Evolutionary conservation across 2,329 filamentous ascomycete species (phyloP).

Genomic region (Cytospora schulzeri): DNA sequence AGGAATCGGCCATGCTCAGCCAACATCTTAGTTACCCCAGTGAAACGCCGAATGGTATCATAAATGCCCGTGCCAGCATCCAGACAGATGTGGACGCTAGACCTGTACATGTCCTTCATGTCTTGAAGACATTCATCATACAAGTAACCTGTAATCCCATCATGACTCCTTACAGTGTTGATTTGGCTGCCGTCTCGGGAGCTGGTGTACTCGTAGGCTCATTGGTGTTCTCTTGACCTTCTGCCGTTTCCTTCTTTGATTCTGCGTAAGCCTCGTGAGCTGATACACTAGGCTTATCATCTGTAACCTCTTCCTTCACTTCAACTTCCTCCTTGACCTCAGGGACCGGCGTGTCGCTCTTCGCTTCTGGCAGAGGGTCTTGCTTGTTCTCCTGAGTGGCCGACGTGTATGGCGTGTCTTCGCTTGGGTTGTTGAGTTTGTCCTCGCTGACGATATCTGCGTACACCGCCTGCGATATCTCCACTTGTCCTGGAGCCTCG

Average conservation of each 20-base stretch:
- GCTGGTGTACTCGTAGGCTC: neutral
- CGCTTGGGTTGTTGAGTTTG: neutral
- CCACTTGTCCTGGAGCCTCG: neutral
- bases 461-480: conserved; percentile 7
- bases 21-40: neutral
- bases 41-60: conserved; percentile 22
- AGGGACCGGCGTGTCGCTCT: neutral
- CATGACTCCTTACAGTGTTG: conserved; percentile 4
- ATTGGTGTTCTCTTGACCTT: neutral
- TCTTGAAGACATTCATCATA: neutral
- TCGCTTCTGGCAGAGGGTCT: neutral
- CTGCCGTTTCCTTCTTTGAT: neutral
- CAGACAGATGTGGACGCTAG: conserved; percentile 2
- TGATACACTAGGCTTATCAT: neutral
- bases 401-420: neutral
- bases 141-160: neutral
- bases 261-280: neutral
- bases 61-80: neutral
- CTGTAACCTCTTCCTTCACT: neutral
- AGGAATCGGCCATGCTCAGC: neutral
- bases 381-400: neutral
- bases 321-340: neutral
- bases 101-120: neutral
- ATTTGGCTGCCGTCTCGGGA: conserved; percentile 3
- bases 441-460: neutral